These are phyloP conservation scores for Microsporum audouinii DNA, from an alignment of 2,329 filamentous ascomycete species.

Conservation along the genomic window DNA sequence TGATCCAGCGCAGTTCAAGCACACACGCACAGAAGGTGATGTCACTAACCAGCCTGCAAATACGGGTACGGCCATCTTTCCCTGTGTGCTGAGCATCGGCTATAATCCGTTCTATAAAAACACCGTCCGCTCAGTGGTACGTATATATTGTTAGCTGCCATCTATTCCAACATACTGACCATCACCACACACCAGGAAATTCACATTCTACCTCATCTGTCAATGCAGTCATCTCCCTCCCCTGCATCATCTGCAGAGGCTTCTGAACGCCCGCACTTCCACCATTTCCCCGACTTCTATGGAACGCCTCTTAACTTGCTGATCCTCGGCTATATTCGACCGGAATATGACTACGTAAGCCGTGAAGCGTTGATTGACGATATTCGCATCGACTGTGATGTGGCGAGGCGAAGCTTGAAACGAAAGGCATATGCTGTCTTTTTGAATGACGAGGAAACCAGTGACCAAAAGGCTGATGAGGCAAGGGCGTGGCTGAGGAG, in stretches of 20 bases:
- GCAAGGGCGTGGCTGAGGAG: constrained; percentile 27
- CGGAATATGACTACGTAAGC: constrained; percentile 77
- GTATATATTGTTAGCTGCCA: constrained; percentile 15
- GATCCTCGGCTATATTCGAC: constrained; percentile 76
- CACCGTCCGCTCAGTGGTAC: constrained; percentile 60
- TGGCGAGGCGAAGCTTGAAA: constrained; percentile 61
- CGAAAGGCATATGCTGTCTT: constrained; percentile 49
- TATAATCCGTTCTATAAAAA: constrained; percentile 99
- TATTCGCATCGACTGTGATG: constrained; percentile 78
- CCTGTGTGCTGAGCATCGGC: constrained; percentile 87
- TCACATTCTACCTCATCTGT: constrained; percentile 70
- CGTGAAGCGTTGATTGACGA: constrained; percentile 76
- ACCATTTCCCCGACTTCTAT: constrained; percentile 63
- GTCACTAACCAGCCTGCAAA: not conserved
- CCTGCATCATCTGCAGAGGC: not conserved
- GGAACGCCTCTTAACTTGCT: constrained; percentile 64
- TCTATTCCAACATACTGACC: not conserved
- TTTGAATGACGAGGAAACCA: constrained; percentile 20
- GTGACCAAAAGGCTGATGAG: constrained; percentile 20
- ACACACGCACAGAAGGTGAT: constrained; percentile 12
- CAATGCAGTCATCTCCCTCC: constrained; percentile 25
- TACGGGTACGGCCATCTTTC: constrained; percentile 44
- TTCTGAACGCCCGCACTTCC: constrained; percentile 23
- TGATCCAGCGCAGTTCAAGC: constrained; percentile 33
- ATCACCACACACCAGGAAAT: constrained; percentile 49